phyloP scores from a whole-genome alignment of 1,284 basidiomycete genomes.

The Ganoderma leucocontextum region DNA sequence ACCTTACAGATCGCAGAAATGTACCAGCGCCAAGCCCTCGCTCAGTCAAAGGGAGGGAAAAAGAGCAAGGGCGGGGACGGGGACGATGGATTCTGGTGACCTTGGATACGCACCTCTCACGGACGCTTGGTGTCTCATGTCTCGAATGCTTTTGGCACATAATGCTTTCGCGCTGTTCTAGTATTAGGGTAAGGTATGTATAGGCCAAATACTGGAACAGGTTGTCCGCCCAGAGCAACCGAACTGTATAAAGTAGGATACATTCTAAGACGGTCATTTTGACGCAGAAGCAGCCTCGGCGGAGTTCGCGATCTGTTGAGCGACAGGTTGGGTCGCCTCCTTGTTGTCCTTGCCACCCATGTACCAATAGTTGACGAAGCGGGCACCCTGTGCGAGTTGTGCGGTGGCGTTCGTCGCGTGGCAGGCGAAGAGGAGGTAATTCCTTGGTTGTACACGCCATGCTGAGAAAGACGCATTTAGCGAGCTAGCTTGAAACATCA shows the following conservation, averaged over 20 bases:
- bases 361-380: conserved; percentile 92
- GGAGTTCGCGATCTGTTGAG: conserved; percentile 48
- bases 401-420: conserved; percentile 92
- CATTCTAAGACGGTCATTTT: conserved; percentile 32
- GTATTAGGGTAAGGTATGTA: conserved; percentile 28
- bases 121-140: neutral
- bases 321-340: conserved; percentile 38
- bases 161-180: conserved; percentile 20
- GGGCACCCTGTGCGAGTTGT: conserved; percentile 82
- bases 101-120: neutral
- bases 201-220: conserved; percentile 12
- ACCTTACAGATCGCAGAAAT: conserved; percentile 87
- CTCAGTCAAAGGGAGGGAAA: conserved; percentile 71
- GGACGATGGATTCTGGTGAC: conserved; percentile 92
- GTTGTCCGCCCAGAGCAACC: conserved; percentile 15
- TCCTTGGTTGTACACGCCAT: conserved; percentile 94
- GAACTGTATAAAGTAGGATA: conserved; percentile 13
- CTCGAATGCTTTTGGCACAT: neutral
- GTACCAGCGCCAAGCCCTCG: conserved; percentile 90
- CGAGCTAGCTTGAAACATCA: conserved; percentile 30
- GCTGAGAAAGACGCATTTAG: conserved; percentile 53
- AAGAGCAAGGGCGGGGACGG: conserved; percentile 75
- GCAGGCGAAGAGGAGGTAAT: conserved; percentile 94
- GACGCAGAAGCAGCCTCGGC: conserved; percentile 47
- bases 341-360: conserved; percentile 79